Evolutionary conservation across 495 filamentous ascomycete genomes (phyloP).

Genomic region (Penicillium nucicola): DNA sequence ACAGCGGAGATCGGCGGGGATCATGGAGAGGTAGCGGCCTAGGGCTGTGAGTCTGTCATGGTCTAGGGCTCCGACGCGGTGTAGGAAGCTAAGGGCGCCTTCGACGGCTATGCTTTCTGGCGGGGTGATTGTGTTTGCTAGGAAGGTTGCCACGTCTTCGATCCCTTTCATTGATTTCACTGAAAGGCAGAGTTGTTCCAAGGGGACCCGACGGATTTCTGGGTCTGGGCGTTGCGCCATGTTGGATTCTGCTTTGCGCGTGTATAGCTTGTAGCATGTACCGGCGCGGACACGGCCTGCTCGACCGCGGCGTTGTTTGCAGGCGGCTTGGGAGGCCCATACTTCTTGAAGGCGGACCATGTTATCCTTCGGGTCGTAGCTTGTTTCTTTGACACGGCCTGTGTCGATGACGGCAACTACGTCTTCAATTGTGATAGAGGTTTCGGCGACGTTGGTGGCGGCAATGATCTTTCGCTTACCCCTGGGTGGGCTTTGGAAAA

Average conservation of each 20-base stretch:
- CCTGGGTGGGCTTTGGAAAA: conserved; percentile 72
- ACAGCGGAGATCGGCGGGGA: conserved; percentile 89
- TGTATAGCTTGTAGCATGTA: conserved; percentile 94
- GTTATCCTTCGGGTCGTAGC: conserved; percentile 87
- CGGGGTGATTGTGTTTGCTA: conserved; percentile 83
- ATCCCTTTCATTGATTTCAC: conserved; percentile 90
- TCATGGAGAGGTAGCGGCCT: conserved; percentile 86
- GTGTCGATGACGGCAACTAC: conserved; percentile 96
- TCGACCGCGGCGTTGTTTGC: conserved; percentile 93
- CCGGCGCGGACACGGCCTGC: conserved; percentile 90
- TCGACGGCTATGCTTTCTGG: conserved; percentile 82
- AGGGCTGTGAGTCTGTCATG: conserved; percentile 83
- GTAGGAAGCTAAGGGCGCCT: conserved; percentile 72
- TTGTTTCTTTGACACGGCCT: conserved; percentile 93
- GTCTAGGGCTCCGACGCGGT: conserved; percentile 83
- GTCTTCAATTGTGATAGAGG: conserved; percentile 96
- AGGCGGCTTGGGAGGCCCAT: conserved; percentile 92
- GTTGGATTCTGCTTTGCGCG: conserved; percentile 72
- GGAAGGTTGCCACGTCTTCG: conserved; percentile 71
- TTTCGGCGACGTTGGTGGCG: conserved; percentile 95
- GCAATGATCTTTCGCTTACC: conserved; percentile 89
- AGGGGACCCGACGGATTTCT: conserved; percentile 85
- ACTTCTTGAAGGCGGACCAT: conserved; percentile 93
- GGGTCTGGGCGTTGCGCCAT: conserved; percentile 92
- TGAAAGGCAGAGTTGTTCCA: conserved; percentile 91